Percentiles rank a stretch among this genome's conserved stretches.
Evolutionary conservation across 257 asterid genomes (phyloP).

Genomic region (Solanum clarkiae): DNA sequence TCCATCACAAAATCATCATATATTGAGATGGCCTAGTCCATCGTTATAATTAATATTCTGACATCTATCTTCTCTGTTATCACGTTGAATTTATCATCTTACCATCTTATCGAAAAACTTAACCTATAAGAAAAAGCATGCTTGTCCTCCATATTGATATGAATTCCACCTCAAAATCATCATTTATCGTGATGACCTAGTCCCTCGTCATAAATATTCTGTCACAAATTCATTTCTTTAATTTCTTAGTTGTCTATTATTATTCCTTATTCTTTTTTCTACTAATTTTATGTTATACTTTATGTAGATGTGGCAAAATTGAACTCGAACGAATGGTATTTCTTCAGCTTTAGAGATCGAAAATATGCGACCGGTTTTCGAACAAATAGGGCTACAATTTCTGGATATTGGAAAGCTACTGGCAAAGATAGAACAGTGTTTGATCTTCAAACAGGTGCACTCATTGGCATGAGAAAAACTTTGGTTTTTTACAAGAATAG

Average conservation of each 20-base stretch:
- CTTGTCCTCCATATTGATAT: neutral
- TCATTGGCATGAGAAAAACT: conserved; percentile 89
- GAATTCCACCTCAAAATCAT: neutral
- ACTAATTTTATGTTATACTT: neutral
- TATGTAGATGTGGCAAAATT: conserved; percentile 59
- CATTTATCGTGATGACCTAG: neutral
- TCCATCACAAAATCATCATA: neutral
- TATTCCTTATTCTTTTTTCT: neutral
- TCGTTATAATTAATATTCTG: neutral
- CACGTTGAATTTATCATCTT: no score
- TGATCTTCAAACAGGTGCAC: conserved; percentile 21
- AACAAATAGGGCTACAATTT: conserved; percentile 59
- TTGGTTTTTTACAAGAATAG: conserved; percentile 73
- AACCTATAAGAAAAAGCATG: neutral
- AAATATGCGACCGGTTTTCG: conserved; percentile 69
- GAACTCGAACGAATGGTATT: conserved; percentile 78
- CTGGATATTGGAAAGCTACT: conserved; percentile 93
- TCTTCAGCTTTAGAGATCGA: conserved; percentile 77
- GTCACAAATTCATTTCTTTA: neutral
- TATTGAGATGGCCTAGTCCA: neutral
- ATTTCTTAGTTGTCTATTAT: neutral
- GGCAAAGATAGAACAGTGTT: conserved; percentile 65
- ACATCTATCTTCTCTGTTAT: neutral
- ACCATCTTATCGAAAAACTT: neutral
- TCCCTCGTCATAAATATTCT: neutral